Evolutionary conservation across 164 flowering plant genomes (phyloP).

Genomic region (Vitis rotundifolia): DNA sequence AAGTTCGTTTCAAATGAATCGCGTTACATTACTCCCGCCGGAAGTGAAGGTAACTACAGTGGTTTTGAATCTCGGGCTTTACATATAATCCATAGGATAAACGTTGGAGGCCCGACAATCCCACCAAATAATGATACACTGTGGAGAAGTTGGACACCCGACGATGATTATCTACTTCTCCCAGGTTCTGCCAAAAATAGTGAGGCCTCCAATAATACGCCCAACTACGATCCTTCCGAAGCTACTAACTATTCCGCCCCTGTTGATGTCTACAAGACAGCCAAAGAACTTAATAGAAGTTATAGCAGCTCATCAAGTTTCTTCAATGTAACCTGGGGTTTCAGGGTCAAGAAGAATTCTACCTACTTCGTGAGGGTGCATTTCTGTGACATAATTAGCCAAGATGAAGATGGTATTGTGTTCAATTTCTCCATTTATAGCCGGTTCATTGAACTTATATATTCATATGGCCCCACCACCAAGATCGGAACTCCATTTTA

Average conservation of each 20-base stretch:
- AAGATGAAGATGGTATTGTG: too few species aligned
- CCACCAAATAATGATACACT: background rate
- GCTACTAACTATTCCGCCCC: too few species aligned
- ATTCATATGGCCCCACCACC: background rate
- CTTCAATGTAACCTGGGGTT: too few species aligned
- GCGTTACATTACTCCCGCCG: background rate
- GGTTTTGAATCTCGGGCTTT: background rate
- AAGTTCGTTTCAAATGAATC: background rate
- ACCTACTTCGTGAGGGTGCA: too few species aligned
- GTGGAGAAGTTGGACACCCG: slow-evolving; percentile 13
- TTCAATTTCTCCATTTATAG: too few species aligned
- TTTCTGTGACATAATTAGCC: too few species aligned
- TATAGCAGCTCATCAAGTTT: too few species aligned
- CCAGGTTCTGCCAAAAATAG: background rate
- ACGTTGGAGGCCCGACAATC: slow-evolving; percentile 8
- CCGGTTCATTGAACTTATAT: background rate
- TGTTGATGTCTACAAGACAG: too few species aligned
- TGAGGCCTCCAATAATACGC: background rate
- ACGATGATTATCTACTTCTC: background rate
- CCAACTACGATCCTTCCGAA: background rate
- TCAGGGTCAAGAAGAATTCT: too few species aligned
- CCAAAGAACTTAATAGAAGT: too few species aligned
- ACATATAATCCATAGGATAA: slow-evolving; percentile 10
- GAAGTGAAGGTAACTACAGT: background rate
- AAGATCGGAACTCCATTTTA: background rate